These are phyloP conservation scores for Kurtzmaniella quercitrusa DNA, from an alignment of 1,139 yeast genomes.

Conservation along the genomic window DNA sequence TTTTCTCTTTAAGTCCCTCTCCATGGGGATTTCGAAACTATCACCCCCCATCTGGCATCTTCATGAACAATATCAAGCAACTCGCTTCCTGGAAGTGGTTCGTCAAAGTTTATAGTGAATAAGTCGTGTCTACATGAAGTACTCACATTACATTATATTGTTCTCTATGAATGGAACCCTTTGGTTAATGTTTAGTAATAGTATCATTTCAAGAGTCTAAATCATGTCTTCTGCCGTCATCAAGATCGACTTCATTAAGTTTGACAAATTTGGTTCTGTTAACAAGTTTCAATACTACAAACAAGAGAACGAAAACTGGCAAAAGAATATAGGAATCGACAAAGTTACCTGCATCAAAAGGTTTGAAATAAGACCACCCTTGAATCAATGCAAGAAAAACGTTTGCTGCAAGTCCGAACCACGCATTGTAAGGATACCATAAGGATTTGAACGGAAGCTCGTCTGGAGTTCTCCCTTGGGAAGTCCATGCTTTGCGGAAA, in stretches of 20 bases:
- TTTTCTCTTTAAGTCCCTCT: too few relatives aligned
- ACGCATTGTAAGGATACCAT: conserved; percentile 51
- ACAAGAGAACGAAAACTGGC: conserved; percentile 48
- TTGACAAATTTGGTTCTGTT: conserved; percentile 42
- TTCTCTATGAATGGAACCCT: too few relatives aligned
- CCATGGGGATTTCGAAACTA: too few relatives aligned
- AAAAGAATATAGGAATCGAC: conserved; percentile 63
- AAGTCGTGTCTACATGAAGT: too few relatives aligned
- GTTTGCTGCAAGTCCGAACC: conserved; percentile 48
- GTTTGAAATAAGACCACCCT: conserved; percentile 64
- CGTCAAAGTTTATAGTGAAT: too few relatives aligned
- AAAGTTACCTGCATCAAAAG: conserved; percentile 56
- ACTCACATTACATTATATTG: too few relatives aligned
- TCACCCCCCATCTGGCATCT: too few relatives aligned
- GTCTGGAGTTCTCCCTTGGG: conserved; percentile 39
- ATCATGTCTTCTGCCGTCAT: conserved; percentile 35
- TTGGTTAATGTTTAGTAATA: too few relatives aligned
- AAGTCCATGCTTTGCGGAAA: conserved; percentile 46
- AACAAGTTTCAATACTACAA: conserved; percentile 28
- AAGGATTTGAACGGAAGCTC: conserved; percentile 53
- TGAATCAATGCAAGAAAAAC: conserved; percentile 56
- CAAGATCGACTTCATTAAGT: conserved; percentile 42
- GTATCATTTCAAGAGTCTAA: conserved; percentile 18
- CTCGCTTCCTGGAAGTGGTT: too few relatives aligned
- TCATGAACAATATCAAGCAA: too few relatives aligned